Conservation (phyloP, 139 green algal genomes). For the Picochlorum sp. region DNA sequence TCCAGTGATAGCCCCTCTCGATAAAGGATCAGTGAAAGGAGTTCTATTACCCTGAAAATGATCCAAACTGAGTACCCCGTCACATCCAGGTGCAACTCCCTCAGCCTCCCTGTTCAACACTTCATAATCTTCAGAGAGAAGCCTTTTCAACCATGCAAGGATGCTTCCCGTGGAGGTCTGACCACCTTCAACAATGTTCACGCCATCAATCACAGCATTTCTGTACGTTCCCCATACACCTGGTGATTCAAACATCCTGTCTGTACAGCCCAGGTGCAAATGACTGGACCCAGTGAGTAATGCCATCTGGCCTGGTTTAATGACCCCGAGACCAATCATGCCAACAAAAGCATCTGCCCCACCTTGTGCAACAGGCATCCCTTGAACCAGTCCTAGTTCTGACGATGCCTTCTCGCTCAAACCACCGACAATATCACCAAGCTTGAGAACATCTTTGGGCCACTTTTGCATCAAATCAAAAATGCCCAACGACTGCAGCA, state of each 20-base stretch:
- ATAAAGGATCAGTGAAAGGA: slow-evolving; percentile 65
- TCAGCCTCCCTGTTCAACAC: slow-evolving; percentile 51
- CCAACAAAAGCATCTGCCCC: slow-evolving; percentile 69
- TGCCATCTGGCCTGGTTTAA: slow-evolving; percentile 59
- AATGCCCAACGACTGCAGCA: slow-evolving; percentile 49
- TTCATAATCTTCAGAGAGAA: slow-evolving; percentile 31
- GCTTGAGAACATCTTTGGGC: slow-evolving; percentile 46
- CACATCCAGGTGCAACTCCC: slow-evolving; percentile 50
- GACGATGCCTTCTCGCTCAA: slow-evolving; percentile 45
- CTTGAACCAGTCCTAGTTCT: slow-evolving; percentile 55
- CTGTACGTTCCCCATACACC: slow-evolving; percentile 72
- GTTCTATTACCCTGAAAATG: slow-evolving; percentile 84
- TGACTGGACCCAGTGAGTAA: slow-evolving; percentile 73
- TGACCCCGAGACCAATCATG: slow-evolving; percentile 69
- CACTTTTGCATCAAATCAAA: slow-evolving; percentile 51
- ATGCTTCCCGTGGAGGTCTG: slow-evolving; percentile 68
- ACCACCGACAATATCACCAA: slow-evolving; percentile 47
- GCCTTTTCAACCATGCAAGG: slow-evolving; percentile 35
- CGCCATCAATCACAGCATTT: slow-evolving; percentile 48
- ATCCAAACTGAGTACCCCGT: slow-evolving; percentile 63
- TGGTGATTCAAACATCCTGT: slow-evolving; percentile 34
- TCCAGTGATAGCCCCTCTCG: slow-evolving; percentile 53
- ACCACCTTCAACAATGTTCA: slow-evolving; percentile 67
- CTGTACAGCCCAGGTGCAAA: slow-evolving; percentile 62
- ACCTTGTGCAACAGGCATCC: slow-evolving; percentile 52